Evolutionary conservation across 2,329 filamentous ascomycete genomes (phyloP).

Genomic region (Xenoacremonium recifei): DNA sequence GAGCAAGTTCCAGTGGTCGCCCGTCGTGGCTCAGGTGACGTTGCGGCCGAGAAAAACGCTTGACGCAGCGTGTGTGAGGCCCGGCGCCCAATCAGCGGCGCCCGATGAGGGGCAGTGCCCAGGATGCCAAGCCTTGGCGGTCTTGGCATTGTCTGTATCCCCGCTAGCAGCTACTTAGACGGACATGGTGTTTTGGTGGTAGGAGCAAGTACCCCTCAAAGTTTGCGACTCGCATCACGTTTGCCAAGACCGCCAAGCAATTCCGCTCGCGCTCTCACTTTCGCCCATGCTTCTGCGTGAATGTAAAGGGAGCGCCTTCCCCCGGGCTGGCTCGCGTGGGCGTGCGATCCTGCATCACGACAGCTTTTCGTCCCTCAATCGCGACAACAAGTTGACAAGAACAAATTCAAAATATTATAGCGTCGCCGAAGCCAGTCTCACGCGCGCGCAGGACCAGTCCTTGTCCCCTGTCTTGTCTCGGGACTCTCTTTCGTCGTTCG

Average conservation of each 20-base stretch:
- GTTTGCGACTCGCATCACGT: constrained; percentile 12
- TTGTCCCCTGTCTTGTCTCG: too few relatives aligned
- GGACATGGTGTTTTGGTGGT: background rate
- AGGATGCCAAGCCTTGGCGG: constrained; percentile 39
- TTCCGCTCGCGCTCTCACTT: constrained; percentile 37
- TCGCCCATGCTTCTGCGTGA: constrained; percentile 33
- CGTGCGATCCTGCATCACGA: too few relatives aligned
- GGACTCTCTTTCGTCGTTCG: too few relatives aligned
- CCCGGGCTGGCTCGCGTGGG: too few relatives aligned
- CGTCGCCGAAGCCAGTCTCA: too few relatives aligned
- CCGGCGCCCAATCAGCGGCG: constrained; percentile 30
- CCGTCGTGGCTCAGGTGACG: constrained; percentile 29
- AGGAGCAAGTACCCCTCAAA: constrained; percentile 6
- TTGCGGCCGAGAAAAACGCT: constrained; percentile 26
- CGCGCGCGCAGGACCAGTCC: too few relatives aligned
- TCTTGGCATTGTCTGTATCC: constrained; percentile 31
- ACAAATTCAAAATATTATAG: too few relatives aligned
- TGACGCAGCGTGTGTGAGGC: constrained; percentile 29
- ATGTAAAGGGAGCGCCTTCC: constrained; percentile 37
- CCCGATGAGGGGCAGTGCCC: constrained; percentile 34
- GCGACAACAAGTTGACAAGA: too few relatives aligned
- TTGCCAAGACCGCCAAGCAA: constrained; percentile 34
- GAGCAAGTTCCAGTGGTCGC: too few relatives aligned
- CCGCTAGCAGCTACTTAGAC: constrained; percentile 10
- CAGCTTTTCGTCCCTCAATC: constrained; percentile 17